Base-by-base conservation (phyloP, 2,329 filamentous ascomycete genomes). In the Pezicula radicicola region DNA sequence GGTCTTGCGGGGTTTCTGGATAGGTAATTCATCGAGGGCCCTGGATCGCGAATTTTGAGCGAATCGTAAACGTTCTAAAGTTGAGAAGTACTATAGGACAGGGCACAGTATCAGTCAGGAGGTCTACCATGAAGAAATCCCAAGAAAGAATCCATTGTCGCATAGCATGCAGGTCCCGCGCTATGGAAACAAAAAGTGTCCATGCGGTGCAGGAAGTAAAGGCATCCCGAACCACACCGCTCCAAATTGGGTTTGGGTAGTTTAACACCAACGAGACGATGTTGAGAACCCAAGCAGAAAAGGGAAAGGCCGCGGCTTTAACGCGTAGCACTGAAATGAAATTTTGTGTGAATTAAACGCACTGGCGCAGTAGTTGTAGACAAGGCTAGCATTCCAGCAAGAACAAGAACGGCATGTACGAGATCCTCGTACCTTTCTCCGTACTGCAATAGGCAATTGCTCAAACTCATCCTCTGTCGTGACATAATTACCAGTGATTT, bases 1-100 rank as follows among this genome's bases (percentile, higher is more conserved):
- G 33, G 43, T 54, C 46, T 57, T 62, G 41, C 57, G 53, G 39
- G 55, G 50, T 10, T 33, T 52, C 48, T 59, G 68, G 46, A 63
- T 63, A 46, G 63, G 60, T 45, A 59, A 56, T 45, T 60, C 57
- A 57, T 64, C 51, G 54, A 62, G 53, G 53, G 66, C 60, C 46
- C 67, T 61, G 40, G 64, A 60, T 46, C 66, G 68, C 42, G 72
- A 68, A 46, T 70, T 71, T 61, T 84, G 82, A 47, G 79, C 80
- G 66, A 90, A 83, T 61, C 83, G 81, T 53, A 88, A 76, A 52
- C 86, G 80, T 69, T 91, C 87, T 56, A 87, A 76, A 7, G 82
- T 85, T 30, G 86, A 88, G 72, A 90, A 89, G 72, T 88, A 89
- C 81, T 90, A 67, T 33, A 33, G 9, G 30, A 33, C 39, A 53